Evolutionary conservation across 176 grass and related monocot species (phyloP), one percentile per base, ranked within the genome.

Genomic region (Phoenix roebelenii): DNA sequence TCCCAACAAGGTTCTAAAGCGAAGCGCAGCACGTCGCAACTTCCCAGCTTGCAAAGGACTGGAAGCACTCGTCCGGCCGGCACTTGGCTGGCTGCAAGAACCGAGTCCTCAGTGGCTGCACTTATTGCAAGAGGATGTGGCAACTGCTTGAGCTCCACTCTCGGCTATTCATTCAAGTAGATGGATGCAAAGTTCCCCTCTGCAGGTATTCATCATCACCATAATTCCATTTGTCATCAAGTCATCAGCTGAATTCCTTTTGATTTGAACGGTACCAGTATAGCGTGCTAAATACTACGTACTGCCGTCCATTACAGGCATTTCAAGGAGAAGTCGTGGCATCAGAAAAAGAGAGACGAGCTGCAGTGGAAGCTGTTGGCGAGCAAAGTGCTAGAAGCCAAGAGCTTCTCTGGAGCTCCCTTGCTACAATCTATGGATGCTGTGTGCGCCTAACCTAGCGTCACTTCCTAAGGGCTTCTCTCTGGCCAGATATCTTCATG

Each of bases 81-180:
- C 69, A 72, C 26, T 72, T 72, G 12, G 69, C 69, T n/a, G 49
- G 69, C 57, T 72, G 69, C 69, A 72, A 54, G 58, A 72, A 72
- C 26, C 58, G 58, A 5, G 69, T 72, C 3, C 23, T 61, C 18
- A 49, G 58, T 4, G 49, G 58, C 56, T 72, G 69, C 58, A 54
- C 25, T 4, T 58, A 61, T 23, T 72, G 69, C 69, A 62, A 72
- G 50, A 60, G 69, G 25, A 72, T 72, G 58, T 72, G 57, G 69
- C 69, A 72, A 58, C 58, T 72, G 9, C 69, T 72, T 10, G 58
- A 72, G 15, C 69, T 72, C 58, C 69, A 72, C 49, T 72, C 58
- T 15, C 50, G 50, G 50, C 25, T 72, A 2, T 72, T 58, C 25
- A 5, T 5, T 2, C 57, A 54, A 7, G n/a, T 0, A 3, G 57